These are phyloP conservation scores for Aphanoascus verrucosus DNA, from an alignment of 2,329 filamentous ascomycete species.

Conservation along the genomic window DNA sequence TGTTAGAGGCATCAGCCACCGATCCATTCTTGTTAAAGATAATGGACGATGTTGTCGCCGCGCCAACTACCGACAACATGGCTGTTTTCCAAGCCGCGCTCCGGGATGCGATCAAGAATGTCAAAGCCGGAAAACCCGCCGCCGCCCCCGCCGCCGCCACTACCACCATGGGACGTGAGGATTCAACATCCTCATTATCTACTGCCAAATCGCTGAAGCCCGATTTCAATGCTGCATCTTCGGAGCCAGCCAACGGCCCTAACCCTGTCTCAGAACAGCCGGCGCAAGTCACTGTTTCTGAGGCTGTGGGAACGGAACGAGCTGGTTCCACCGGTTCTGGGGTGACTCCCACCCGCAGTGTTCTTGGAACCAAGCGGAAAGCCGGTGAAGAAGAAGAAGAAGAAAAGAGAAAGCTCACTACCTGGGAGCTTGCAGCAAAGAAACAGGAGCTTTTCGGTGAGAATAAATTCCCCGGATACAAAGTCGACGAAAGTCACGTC, in stretches of 20 bases:
- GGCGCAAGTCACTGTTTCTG: slow-evolving; percentile 21
- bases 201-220: slow-evolving; percentile 31
- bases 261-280: slow-evolving; percentile 20
- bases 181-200: slow-evolving; percentile 29
- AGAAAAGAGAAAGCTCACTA: slow-evolving; percentile 19
- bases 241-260: slow-evolving; percentile 15
- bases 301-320: slow-evolving; percentile 13
- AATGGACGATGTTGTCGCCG: slow-evolving; percentile 23
- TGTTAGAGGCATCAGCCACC: slow-evolving; percentile 23
- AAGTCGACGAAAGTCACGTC: slow-evolving; percentile 8
- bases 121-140: slow-evolving; percentile 13
- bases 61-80: slow-evolving; percentile 21
- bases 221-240: slow-evolving; percentile 21
- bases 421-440: slow-evolving; percentile 22
- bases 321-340: slow-evolving; percentile 9
- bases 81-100: slow-evolving; percentile 26
- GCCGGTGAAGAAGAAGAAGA: slow-evolving; percentile 13
- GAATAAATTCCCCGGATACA: slow-evolving; percentile 13
- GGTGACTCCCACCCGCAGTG: slow-evolving; percentile 17
- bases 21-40: slow-evolving; percentile 27
- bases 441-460: slow-evolving; percentile 16
- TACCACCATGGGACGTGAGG: slow-evolving; percentile 18
- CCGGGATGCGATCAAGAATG: slow-evolving; percentile 21
- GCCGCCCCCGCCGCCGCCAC: slow-evolving; percentile 9
- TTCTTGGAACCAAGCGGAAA: slow-evolving; percentile 23